Evolutionary conservation across 2,329 filamentous ascomycete species (phyloP).

Genomic region (Chaetomium strumarium): DNA sequence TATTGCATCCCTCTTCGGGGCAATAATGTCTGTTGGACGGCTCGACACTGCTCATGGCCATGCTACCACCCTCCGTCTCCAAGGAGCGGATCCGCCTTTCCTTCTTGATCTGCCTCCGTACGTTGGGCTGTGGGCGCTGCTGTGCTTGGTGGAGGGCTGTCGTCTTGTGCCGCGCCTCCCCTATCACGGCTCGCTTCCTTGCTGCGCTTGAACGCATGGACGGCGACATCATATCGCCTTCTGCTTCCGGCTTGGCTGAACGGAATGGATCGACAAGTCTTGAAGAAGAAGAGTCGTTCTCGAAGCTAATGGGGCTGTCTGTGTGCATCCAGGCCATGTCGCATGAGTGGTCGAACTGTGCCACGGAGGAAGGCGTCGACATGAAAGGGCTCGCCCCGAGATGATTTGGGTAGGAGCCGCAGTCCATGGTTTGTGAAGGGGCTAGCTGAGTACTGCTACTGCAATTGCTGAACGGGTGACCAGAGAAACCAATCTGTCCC

Average conservation of each 20-base stretch:
- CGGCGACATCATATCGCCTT: constrained; percentile 4
- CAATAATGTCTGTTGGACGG: constrained; percentile 31
- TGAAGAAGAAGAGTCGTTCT: constrained; percentile 9
- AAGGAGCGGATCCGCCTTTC: neutral
- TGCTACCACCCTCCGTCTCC: constrained; percentile 1
- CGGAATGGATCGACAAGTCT: constrained; percentile 18
- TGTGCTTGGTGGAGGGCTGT: constrained; percentile 40
- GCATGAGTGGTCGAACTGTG: constrained; percentile 11
- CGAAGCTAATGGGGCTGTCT: constrained; percentile 22
- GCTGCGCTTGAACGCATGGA: constrained; percentile 25
- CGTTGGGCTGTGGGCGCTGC: constrained; percentile 3
- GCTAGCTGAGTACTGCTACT: constrained; percentile 8
- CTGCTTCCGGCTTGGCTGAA: constrained; percentile 24
- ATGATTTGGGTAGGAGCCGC: constrained; percentile 11
- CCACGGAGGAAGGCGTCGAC: constrained; percentile 4
- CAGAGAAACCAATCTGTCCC: constrained; percentile 6
- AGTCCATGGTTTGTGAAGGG: constrained; percentile 17
- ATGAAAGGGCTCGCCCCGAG: constrained; percentile 10
- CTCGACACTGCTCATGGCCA: constrained; percentile 21
- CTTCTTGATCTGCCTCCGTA: neutral
- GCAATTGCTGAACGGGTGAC: constrained; percentile 5
- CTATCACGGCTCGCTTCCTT: constrained; percentile 37
- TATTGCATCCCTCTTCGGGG: constrained; percentile 38
- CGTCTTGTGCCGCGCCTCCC: constrained; percentile 40
- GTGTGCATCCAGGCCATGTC: constrained; percentile 15